Evolutionary conservation across 441 rosid genomes (phyloP).

Genomic region (Aleurites moluccanus): DNA sequence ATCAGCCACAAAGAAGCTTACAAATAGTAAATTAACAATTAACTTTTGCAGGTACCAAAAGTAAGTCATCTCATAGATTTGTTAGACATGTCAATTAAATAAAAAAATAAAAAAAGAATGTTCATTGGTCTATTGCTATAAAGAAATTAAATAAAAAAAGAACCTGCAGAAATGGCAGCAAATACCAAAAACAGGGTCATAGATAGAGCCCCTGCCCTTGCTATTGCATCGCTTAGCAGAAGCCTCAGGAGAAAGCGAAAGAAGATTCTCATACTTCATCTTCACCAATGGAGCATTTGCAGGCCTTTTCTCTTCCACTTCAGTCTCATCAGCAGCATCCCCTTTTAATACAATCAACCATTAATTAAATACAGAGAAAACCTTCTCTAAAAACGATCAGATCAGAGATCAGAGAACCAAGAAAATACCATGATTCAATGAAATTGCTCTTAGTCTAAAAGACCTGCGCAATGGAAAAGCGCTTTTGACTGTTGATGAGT

Average conservation of each 20-base stretch:
- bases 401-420: not conserved
- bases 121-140: not conserved
- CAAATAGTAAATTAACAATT: too few species aligned
- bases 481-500: not conserved
- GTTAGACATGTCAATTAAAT: not conserved
- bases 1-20: too few species aligned
- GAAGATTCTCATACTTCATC: conserved; percentile 7
- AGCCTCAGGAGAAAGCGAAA: conserved; percentile 32
- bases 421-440: not conserved
- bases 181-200: conserved; percentile 41
- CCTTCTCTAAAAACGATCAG: not conserved
- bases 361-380: not conserved
- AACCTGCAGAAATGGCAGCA: conserved; percentile 58
- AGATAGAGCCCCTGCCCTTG: conserved; percentile 39
- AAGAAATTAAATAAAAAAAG: not conserved
- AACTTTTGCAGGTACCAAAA: too few species aligned
- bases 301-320: conserved; percentile 26
- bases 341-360: not conserved
- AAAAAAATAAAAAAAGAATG: not conserved
- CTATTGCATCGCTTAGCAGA: conserved; percentile 42
- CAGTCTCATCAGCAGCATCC: conserved; percentile 10
- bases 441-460: conserved; percentile 12
- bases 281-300: conserved; percentile 37
- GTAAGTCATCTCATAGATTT: not conserved
- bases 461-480: conserved; percentile 20